These are phyloP conservation scores for Vaccinium vitisidaea DNA, from an alignment of 148 eudicot species.

Conservation along the genomic window DNA sequence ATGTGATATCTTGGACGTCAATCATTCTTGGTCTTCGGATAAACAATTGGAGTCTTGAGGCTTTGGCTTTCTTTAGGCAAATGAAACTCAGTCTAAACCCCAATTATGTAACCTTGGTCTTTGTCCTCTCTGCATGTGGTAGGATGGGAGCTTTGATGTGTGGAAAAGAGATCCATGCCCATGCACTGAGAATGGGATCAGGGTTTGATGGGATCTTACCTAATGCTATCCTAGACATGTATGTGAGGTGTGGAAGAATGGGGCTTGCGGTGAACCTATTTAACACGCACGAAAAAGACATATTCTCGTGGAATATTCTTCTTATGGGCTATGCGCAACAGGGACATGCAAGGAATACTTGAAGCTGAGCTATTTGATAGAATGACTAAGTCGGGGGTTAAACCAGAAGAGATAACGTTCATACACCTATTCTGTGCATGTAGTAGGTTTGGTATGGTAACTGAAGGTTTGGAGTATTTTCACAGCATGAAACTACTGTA, in stretches of 20 bases:
- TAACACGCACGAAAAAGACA: conserved; percentile 43
- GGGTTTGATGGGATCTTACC: conserved; percentile 66
- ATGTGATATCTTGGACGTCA: conserved; percentile 81
- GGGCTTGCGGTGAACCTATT: conserved; percentile 64
- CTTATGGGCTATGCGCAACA: conserved; percentile 69
- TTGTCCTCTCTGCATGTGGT: conserved; percentile 74
- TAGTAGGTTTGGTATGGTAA: conserved; percentile 81
- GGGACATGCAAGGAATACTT: conserved; percentile 51
- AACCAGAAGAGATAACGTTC: conserved; percentile 74
- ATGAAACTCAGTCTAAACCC: conserved; percentile 63
- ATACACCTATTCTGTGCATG: conserved; percentile 70
- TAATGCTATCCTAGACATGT: conserved; percentile 83
- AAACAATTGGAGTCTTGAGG: conserved; percentile 72
- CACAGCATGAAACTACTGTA: conserved; percentile 50
- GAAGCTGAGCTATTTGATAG: conserved; percentile 54
- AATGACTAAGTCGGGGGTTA: conserved; percentile 51
- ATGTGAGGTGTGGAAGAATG: conserved; percentile 85
- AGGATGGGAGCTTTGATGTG: conserved; percentile 83
- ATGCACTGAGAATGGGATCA: conserved; percentile 59
- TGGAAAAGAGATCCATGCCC: conserved; percentile 91
- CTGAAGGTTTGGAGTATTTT: conserved; percentile 67
- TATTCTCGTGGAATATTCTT: conserved; percentile 82
- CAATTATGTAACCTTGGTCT: conserved; percentile 68
- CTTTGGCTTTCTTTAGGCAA: conserved; percentile 67
- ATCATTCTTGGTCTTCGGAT: conserved; percentile 74